Percentiles rank a stretch among this genome's conserved stretches.
Conservation (phyloP, 257 asterid species). For the Solanum etuberosum region DNA sequence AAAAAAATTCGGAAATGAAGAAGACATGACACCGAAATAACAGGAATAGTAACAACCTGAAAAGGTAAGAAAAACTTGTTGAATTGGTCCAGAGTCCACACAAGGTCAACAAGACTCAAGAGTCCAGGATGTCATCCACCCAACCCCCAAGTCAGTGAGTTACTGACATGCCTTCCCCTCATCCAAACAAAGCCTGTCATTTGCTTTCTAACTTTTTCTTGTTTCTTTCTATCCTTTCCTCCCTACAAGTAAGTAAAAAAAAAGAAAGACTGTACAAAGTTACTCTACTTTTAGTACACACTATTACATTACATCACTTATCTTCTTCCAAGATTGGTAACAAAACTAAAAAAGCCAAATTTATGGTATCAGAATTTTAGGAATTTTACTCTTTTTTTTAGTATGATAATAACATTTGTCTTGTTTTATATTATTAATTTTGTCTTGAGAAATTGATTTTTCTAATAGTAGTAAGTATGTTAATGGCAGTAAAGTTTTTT, state of each 20-base stretch:
- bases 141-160: not conserved
- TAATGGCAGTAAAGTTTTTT: not conserved
- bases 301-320: not conserved
- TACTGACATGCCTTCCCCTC: not conserved
- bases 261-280: not conserved
- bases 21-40: not conserved
- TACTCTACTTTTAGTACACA: not conserved
- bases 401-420: not conserved
- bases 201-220: not conserved
- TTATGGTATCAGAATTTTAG: not conserved
- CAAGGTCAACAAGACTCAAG: not conserved
- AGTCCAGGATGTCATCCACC: constrained; percentile 4
- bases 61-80: not conserved
- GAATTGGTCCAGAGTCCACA: not conserved
- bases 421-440: not conserved
- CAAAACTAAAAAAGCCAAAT: not conserved
- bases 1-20: not conserved
- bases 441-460: not conserved
- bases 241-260: not conserved
- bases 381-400: not conserved
- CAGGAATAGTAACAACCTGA: not conserved
- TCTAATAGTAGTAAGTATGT: not conserved
- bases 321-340: not conserved
- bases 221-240: not conserved
- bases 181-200: not conserved